A percentile compares a stretch with the other conserved stretches of the same genome.
phyloP scores from a whole-genome alignment of 1,284 basidiomycete genomes.

The Wolfiporia cocos region DNA sequence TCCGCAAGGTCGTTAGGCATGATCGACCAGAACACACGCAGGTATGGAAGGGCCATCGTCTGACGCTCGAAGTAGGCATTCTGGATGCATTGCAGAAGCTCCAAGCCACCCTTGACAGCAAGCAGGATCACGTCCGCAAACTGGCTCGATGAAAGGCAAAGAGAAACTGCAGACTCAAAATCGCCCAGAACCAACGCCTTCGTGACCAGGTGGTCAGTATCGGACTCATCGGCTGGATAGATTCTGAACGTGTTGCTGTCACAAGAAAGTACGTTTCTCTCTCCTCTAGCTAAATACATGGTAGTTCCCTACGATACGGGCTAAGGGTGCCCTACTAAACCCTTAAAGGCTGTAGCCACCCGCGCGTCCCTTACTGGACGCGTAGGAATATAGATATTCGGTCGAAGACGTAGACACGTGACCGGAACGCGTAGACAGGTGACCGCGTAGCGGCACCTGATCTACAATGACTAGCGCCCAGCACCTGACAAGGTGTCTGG shows the following conservation, averaged over 20 bases:
- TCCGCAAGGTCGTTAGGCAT: slow-evolving; percentile 90
- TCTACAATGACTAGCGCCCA: too few relatives aligned
- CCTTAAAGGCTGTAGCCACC: too few relatives aligned
- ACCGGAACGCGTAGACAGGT: too few relatives aligned
- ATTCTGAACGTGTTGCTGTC: slow-evolving; percentile 87
- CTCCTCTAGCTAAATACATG: too few relatives aligned
- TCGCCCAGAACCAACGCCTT: slow-evolving; percentile 94
- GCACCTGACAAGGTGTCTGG: too few relatives aligned
- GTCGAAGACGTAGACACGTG: too few relatives aligned
- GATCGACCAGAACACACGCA: slow-evolving; percentile 93
- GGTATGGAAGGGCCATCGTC: slow-evolving; percentile 76
- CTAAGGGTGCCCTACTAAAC: too few relatives aligned
- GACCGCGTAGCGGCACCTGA: too few relatives aligned
- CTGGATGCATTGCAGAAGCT: slow-evolving; percentile 87
- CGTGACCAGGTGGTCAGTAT: slow-evolving; percentile 86
- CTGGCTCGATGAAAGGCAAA: slow-evolving; percentile 86
- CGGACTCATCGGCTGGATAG: slow-evolving; percentile 85
- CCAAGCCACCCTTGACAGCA: slow-evolving; percentile 86
- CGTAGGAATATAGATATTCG: too few relatives aligned
- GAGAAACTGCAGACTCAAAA: slow-evolving; percentile 87
- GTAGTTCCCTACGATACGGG: too few relatives aligned
- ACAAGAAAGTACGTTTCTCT: too few relatives aligned
- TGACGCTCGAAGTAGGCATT: slow-evolving; percentile 90
- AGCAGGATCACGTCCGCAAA: slow-evolving; percentile 94
- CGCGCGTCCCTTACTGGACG: too few relatives aligned